phyloP scores from a whole-genome alignment of 225 moss, liverwort and hornwort genomes.

The Sphagnum contortum region DNA sequence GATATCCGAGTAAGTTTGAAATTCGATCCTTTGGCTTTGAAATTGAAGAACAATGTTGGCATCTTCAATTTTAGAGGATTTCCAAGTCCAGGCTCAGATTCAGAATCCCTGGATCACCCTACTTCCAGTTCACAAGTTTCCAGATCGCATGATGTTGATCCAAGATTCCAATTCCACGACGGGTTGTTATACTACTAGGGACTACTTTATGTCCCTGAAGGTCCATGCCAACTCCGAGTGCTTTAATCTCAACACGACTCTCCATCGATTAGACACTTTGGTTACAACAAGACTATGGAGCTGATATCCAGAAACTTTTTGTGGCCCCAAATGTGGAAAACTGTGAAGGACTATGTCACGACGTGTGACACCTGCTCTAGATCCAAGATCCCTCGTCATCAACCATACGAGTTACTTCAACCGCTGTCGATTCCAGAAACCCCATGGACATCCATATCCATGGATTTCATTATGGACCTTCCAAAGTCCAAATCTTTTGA shows the following conservation, averaged over 20 bases:
- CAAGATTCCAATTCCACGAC: not conserved
- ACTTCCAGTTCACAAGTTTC: too few species aligned
- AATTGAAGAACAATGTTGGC: not conserved
- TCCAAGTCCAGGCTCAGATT: too few species aligned
- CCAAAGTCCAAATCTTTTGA: not conserved
- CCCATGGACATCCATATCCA: constrained; percentile 1
- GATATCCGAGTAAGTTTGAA: not conserved
- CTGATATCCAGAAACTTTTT: constrained; percentile 1
- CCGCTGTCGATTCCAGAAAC: not conserved
- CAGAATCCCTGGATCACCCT: too few species aligned
- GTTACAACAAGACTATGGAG: constrained; percentile 5
- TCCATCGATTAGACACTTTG: not conserved
- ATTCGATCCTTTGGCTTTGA: not conserved
- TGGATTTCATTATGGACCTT: constrained; percentile 3
- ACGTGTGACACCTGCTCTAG: not conserved
- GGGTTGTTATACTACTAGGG: not conserved
- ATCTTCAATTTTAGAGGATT: too few species aligned
- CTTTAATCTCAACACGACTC: constrained; percentile 6
- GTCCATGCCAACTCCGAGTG: not conserved
- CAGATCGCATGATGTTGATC: too few species aligned
- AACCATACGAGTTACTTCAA: not conserved
- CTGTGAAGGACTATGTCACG: not conserved
- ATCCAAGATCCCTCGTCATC: constrained; percentile 1
- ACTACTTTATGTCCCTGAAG: constrained; percentile 2
- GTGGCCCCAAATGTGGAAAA: constrained; percentile 6